Percentiles rank a stretch among this genome's conserved stretches.
Evolutionary conservation across 2,329 filamentous ascomycete genomes (phyloP).

Genomic region (Talaromyces sp.): DNA sequence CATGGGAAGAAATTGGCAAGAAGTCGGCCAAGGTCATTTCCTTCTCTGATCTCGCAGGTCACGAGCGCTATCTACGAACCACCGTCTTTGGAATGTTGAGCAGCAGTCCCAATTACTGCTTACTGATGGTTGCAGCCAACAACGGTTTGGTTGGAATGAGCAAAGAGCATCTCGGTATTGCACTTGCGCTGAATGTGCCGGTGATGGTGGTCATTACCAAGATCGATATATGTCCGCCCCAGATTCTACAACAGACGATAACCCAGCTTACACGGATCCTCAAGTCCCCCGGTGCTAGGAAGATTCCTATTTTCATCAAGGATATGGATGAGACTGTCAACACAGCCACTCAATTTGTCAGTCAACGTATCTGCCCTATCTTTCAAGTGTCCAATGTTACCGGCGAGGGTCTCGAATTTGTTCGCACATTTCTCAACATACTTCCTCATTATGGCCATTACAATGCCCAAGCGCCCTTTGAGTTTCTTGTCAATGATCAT

Average conservation of each 20-base stretch:
- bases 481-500: constrained; percentile 95
- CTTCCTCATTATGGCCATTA: constrained; percentile 93
- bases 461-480: constrained; percentile 81
- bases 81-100: constrained; percentile 94
- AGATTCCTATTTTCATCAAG: constrained; percentile 95
- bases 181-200: constrained; percentile 88
- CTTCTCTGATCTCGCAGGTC: constrained; percentile 92
- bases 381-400: constrained; percentile 99
- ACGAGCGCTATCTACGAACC: constrained; percentile 91
- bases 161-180: constrained; percentile 95
- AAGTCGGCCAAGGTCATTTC: constrained; percentile 93
- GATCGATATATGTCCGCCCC: constrained; percentile 95
- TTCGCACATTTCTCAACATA: constrained; percentile 91
- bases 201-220: constrained; percentile 98
- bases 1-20: constrained; percentile 97
- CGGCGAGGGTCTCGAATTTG: constrained; percentile 82
- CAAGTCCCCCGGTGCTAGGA: constrained; percentile 87
- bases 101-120: constrained; percentile 93
- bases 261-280: constrained; percentile 88
- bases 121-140: constrained; percentile 97
- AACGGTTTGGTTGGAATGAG: constrained; percentile 98
- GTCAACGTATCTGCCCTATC: constrained; percentile 89
- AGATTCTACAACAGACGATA: constrained; percentile 91
- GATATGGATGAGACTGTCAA: constrained; percentile 88
- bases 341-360: constrained; percentile 94